Evolutionary conservation across 441 rosid species (phyloP), one percentile per base, ranked within the genome.

Genomic region (Mallotus repandus): DNA sequence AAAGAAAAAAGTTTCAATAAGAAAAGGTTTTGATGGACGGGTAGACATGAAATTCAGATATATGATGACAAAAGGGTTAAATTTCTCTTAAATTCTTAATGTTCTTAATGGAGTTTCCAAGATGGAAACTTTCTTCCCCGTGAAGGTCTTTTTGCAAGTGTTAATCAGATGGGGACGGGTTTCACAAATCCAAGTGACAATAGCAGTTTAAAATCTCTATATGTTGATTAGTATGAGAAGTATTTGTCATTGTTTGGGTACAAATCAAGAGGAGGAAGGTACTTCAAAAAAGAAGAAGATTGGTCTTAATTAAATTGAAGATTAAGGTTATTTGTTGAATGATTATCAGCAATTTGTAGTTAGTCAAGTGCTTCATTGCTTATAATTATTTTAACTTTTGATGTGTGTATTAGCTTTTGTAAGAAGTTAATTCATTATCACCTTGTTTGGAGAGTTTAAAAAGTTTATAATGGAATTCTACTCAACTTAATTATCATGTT

Each of bases 81-180:
- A n/a, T n/a, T n/a, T 62, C 81, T 86, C 66, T 83, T 89, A 38
- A 59, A 88, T 46, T 78, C 81, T 70, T 82, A 83, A 79, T 81
- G 87, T 71, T 87, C 75, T 55, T 88, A 80, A 56, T 85, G 85
- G 89, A 80, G 70, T 59, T 60, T n/a, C 6, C 77, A 78, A 50
- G 86, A 80, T 35, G 80, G 59, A n/a, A 70, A 54, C 50, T 58
- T 65, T 77, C 68, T 73, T 68, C 86, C 84, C 9, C 58, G 60
- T 46, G 86, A 91, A 53, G 96, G 91, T 4, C 83, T 95, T 63
- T 93, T 91, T 78, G 98, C 98, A 0, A 82, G 93, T 72, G 95
- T 93, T 56, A 86, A 89, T 64, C 97, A 86, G 65, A 80, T 85
- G 73, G 97, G 97, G 78, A 81, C 84, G 84, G 91, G 90, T 29